A percentile compares a stretch with the other conserved stretches of the same genome.
Evolutionary conservation across 768 basidiomycete genomes (phyloP).

Genomic region (Leccinellum albellum): DNA sequence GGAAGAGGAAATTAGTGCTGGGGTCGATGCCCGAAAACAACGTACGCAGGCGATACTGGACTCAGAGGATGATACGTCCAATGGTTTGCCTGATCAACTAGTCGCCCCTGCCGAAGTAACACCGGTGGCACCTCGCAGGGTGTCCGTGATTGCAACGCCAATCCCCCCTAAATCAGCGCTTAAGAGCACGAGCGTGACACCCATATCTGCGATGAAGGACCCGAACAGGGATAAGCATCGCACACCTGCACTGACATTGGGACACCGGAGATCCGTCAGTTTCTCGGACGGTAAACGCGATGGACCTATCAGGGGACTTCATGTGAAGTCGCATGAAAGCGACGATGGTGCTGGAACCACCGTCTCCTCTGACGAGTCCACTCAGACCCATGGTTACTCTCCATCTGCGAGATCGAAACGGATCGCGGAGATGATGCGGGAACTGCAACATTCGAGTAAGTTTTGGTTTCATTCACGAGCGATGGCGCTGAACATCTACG

Average conservation of each 20-base stretch:
- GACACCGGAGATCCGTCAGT: constrained; percentile 82
- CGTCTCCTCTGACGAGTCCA: constrained; percentile 14
- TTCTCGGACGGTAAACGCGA: constrained; percentile 93
- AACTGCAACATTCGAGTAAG: constrained; percentile 68
- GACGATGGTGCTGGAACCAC: constrained; percentile 33
- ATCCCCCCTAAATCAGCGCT: constrained; percentile 39
- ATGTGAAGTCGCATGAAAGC: constrained; percentile 33
- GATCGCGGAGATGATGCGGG: constrained; percentile 76
- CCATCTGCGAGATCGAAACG: constrained; percentile 73
- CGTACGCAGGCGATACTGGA: constrained; percentile 13
- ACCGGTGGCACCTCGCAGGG: constrained; percentile 15
- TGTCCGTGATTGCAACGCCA: constrained; percentile 15
- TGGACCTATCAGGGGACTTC: constrained; percentile 78
- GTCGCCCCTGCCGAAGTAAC: constrained; percentile 13
- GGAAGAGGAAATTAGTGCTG: constrained; percentile 22
- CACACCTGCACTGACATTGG: constrained; percentile 49
- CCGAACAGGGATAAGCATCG: constrained; percentile 44
- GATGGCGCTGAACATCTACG: constrained; percentile 1
- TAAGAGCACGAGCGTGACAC: constrained; percentile 49
- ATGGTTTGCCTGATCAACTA: constrained; percentile 8
- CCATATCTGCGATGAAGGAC: constrained; percentile 56
- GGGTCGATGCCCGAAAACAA: constrained; percentile 2
- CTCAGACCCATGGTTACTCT: constrained; percentile 31
- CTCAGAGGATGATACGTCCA: constrained; percentile 39
- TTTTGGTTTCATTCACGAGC: constrained; percentile 22